Evolutionary conservation across 2,329 filamentous ascomycete species (phyloP), one percentile per base, ranked within the genome.

Genomic region (Penicillium thymicola): DNA sequence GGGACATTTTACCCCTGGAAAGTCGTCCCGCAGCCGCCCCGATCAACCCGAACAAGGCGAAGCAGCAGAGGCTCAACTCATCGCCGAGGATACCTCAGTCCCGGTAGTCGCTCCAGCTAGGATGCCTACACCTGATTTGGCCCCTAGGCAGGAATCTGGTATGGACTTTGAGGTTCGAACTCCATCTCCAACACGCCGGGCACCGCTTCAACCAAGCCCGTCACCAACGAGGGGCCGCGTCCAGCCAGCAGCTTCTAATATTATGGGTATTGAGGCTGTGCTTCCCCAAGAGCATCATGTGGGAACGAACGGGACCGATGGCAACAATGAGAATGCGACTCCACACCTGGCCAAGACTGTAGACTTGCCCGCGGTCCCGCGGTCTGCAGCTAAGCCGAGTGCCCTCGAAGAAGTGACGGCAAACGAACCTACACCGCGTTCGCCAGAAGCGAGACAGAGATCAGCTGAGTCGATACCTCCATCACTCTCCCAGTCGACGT

Each of bases 391-490:
- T 14, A 72, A 68, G 49, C 56, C 66, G 11, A 69, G 64, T 51
- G 74, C 69, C 5, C 62, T 76, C 41, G 74, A 74, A 60, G 74
- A 76, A 55, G 65, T 76, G n/a, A 67, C 72, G 1, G 58, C 70
- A 11, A 76, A 77, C 54, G 74, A 76, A 57, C 68, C 74, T 4
- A 61, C 59, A 37, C 51, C 60, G 23, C 59, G 62, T 41, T 57
- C 51, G 40, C 55, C 55, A n/a, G 56, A 63, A 41, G 42, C 51
- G 34, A 59, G 63, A 54, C 49, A 59, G 8, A 54, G 38, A 27
- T 59, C 58, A 3, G 16, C 47, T 18, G 66, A 58, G 46, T 51
- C 60, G 18, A 18, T 55, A 32, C 46, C 59, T 36, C 53, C 47
- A 13, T 54, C 59, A 21, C 41, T 54, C 27, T 48, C 59, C 18